Conservation (phyloP, 2,329 filamentous ascomycete genomes). For the Tolypocladium tundrense region DNA sequence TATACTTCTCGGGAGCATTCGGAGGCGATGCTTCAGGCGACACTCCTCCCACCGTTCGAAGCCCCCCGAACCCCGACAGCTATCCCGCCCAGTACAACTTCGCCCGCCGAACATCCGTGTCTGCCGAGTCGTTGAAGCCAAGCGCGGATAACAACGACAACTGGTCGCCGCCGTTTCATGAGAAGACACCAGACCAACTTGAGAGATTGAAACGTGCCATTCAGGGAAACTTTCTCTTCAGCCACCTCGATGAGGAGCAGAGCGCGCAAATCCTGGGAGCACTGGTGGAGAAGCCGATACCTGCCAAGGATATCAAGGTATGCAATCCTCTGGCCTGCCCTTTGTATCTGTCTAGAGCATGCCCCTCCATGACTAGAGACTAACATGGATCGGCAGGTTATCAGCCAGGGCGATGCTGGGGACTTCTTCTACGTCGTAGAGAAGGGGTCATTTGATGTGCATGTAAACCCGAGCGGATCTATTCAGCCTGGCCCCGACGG, state of each 20-base stretch:
- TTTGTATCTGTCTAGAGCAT: not conserved
- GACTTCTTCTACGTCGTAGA: constrained; percentile 99
- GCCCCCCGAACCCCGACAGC: constrained; percentile 49
- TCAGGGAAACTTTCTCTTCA: constrained; percentile 85
- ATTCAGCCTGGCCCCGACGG: constrained; percentile 74
- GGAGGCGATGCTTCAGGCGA: constrained; percentile 40
- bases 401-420: constrained; percentile 87
- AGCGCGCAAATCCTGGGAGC: constrained; percentile 79
- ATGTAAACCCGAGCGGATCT: constrained; percentile 69
- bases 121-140: constrained; percentile 90
- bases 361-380: not conserved
- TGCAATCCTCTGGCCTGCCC: constrained; percentile 4
- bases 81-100: constrained; percentile 93
- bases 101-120: constrained; percentile 87
- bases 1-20: constrained; percentile 41
- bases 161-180: constrained; percentile 79
- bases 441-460: constrained; percentile 79
- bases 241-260: constrained; percentile 89
- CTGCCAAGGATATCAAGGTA: constrained; percentile 73
- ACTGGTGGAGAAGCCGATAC: constrained; percentile 88
- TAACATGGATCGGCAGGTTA: constrained; percentile 53
- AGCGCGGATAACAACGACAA: constrained; percentile 73
- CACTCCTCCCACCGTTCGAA: constrained; percentile 33
- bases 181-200: constrained; percentile 75
- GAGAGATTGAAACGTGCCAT: constrained; percentile 72